Evolutionary conservation across 345 rosid genomes (phyloP).

Genomic region (Euphorbia peplus): DNA sequence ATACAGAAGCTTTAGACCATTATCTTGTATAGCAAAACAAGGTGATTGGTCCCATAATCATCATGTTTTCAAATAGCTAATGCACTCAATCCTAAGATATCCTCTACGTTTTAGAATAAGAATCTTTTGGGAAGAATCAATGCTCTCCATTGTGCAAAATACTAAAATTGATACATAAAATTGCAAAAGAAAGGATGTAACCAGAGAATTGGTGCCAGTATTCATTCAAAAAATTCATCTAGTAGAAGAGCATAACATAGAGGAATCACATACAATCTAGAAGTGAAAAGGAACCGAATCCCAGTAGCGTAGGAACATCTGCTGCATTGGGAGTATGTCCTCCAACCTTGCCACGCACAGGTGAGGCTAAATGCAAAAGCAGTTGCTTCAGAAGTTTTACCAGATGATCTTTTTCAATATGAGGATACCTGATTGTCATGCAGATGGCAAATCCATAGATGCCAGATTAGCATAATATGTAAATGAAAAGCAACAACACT

Average conservation of each 20-base stretch:
- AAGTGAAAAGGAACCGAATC: conserved; percentile 30
- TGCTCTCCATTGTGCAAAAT: background rate
- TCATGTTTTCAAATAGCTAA: background rate
- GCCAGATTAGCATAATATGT: background rate
- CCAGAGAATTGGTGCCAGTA: background rate
- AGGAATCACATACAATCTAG: conserved; percentile 16
- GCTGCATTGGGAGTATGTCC: conserved; percentile 22
- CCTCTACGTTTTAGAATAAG: background rate
- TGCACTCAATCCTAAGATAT: background rate
- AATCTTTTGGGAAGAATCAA: conserved; percentile 8
- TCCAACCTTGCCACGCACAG: conserved; percentile 8
- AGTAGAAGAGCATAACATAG: background rate
- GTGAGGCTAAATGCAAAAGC: conserved; percentile 17
- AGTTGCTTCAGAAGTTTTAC: conserved; percentile 34
- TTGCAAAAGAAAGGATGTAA: background rate
- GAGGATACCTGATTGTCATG: conserved; percentile 29
- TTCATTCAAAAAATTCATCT: background rate
- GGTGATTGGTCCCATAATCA: background rate
- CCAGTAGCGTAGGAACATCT: conserved; percentile 30
- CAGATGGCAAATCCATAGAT: conserved; percentile 21
- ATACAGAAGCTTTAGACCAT: background rate
- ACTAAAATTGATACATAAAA: background rate
- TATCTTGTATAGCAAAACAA: background rate
- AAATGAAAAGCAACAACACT: background rate
- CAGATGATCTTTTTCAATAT: conserved; percentile 33